Percentiles rank a stretch among this genome's conserved stretches.
Evolutionary conservation across 352 stramenopile genomes (phyloP).

Genomic region (Phytophthora tentaculata): DNA sequence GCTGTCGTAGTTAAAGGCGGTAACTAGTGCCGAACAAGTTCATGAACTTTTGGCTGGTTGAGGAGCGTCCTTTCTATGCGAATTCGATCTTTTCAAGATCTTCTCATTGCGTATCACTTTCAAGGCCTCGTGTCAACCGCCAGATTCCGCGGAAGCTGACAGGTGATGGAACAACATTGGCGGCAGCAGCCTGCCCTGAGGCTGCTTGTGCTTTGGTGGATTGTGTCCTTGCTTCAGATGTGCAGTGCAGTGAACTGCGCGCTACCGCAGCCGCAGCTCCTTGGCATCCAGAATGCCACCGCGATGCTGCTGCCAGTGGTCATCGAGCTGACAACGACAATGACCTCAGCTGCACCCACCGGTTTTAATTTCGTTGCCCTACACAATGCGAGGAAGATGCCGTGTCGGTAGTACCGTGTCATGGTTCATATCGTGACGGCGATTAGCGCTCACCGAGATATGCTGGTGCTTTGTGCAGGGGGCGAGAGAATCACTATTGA

Average conservation of each 20-base stretch:
- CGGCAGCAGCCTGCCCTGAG: not conserved
- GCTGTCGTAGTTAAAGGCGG: no score
- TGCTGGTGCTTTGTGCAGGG: conserved; percentile 22
- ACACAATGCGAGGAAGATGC: conserved; percentile 25
- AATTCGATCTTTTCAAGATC: no score
- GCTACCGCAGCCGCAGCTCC: conserved; percentile 34
- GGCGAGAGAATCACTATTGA: conserved; percentile 28
- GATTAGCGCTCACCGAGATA: not conserved
- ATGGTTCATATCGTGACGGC: not conserved
- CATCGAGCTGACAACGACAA: conserved; percentile 26
- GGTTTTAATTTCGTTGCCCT: conserved; percentile 23
- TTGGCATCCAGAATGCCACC: conserved; percentile 38
- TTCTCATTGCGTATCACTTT: conserved; percentile 15
- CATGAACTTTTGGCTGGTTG: no score
- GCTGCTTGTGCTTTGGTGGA: conserved; percentile 8
- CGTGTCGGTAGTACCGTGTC: conserved; percentile 26
- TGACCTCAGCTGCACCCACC: not conserved
- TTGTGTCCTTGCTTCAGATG: not conserved
- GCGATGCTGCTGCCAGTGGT: conserved; percentile 24
- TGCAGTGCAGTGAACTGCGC: conserved; percentile 28
- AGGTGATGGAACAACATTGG: conserved; percentile 2
- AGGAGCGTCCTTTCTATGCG: no score
- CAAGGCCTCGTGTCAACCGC: no score
- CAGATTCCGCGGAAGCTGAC: conserved; percentile 7
- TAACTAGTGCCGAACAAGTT: no score